Conservation (phyloP, 768 basidiomycete species). For the Pleurotus citrinopileatus region DNA sequence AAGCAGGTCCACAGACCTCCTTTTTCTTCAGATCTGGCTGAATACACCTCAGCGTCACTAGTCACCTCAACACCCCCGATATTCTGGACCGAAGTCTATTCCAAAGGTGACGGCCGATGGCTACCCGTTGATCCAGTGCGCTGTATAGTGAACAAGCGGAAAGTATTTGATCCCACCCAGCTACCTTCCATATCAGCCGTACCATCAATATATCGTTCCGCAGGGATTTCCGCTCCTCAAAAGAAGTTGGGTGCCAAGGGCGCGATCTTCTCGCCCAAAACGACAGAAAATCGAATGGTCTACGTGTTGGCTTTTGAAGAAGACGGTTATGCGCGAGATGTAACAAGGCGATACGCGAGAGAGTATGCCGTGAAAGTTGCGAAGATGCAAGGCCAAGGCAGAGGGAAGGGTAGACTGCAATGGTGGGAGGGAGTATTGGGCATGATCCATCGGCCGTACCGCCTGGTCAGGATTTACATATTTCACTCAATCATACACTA, state of each 20-base stretch:
- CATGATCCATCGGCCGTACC: constrained; percentile 70
- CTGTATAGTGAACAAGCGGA: constrained; percentile 74
- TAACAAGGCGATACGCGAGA: constrained; percentile 85
- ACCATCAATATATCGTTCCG: constrained; percentile 9
- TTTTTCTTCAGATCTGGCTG: constrained; percentile 1
- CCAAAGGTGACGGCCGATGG: constrained; percentile 88
- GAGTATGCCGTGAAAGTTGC: constrained; percentile 77
- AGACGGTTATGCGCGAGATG: constrained; percentile 88
- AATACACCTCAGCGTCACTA: constrained; percentile 26
- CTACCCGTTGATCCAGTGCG: constrained; percentile 89
- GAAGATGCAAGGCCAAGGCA: constrained; percentile 69
- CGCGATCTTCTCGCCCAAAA: constrained; percentile 19
- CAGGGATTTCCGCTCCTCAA: constrained; percentile 8
- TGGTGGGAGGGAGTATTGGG: constrained; percentile 84
- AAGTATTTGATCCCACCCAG: constrained; percentile 72
- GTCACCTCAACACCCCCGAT: constrained; percentile 72
- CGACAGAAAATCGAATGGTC: constrained; percentile 75
- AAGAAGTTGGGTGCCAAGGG: constrained; percentile 11
- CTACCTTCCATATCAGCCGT: constrained; percentile 13
- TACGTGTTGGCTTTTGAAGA: constrained; percentile 96
- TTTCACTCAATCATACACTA: constrained; percentile 15
- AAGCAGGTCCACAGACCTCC: neutral
- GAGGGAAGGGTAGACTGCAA: constrained; percentile 55
- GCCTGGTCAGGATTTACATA: constrained; percentile 59
- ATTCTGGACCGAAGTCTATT: constrained; percentile 98